These are phyloP conservation scores for Telopea speciosissima DNA, from an alignment of 177 flowering plant species.

Conservation along the genomic window DNA sequence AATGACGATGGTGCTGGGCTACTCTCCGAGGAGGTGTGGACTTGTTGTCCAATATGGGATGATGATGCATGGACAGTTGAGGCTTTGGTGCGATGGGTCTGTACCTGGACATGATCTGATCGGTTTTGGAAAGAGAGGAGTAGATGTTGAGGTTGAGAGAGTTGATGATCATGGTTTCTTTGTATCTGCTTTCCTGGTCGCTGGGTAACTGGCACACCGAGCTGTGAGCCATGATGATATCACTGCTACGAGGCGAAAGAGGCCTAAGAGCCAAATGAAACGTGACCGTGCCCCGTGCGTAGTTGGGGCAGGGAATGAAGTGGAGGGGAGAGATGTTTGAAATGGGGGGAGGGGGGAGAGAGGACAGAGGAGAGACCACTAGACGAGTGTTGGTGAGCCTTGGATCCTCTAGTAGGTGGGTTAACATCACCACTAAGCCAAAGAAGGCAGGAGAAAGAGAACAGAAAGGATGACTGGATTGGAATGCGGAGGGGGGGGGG, in stretches of 20 bases:
- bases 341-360: too few relatives aligned
- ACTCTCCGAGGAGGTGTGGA: constrained; percentile 26
- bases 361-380: too few relatives aligned
- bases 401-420: too few relatives aligned
- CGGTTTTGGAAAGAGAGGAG: constrained; percentile 45
- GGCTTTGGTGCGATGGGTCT: constrained; percentile 97
- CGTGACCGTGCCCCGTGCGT: too few relatives aligned
- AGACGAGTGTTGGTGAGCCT: too few relatives aligned
- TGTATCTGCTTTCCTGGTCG: neutral
- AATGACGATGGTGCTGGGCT: constrained; percentile 40
- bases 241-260: neutral
- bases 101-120: constrained; percentile 88
- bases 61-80: constrained; percentile 15
- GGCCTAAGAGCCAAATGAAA: neutral
- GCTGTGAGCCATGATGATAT: neutral
- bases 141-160: constrained; percentile 29
- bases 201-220: neutral
- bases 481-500: too few relatives aligned
- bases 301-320: too few relatives aligned
- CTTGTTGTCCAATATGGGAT: constrained; percentile 1
- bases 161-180: constrained; percentile 34
- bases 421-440: too few relatives aligned
- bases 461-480: too few relatives aligned
- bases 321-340: too few relatives aligned
- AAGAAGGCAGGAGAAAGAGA: too few relatives aligned